Percentiles rank a stretch among this genome's conserved stretches.
Conservation (phyloP, 768 basidiomycete species). For the Rhizopogon sp. region DNA sequence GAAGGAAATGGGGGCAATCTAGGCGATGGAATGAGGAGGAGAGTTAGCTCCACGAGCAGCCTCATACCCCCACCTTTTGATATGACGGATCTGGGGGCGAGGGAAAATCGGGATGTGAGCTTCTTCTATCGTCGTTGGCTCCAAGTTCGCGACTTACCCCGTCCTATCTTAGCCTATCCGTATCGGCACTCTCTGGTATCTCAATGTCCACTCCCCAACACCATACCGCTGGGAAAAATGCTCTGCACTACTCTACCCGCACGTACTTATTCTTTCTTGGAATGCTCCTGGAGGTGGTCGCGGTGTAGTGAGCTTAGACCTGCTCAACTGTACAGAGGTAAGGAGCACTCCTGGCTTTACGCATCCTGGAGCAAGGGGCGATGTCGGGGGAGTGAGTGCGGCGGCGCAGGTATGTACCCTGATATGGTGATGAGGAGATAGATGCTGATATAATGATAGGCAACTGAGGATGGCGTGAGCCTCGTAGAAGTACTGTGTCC, state of each 20-base stretch:
- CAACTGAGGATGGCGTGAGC: conserved; percentile 30
- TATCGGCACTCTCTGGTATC: conserved; percentile 84
- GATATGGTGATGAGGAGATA: conserved; percentile 6
- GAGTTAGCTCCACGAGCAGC: conserved; percentile 21
- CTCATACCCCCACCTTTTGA: conserved; percentile 43
- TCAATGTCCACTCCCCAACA: conserved; percentile 82
- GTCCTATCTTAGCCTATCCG: conserved; percentile 62
- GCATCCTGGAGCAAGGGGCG: conserved; percentile 77
- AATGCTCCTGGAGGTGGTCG: conserved; percentile 76
- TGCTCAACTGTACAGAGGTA: conserved; percentile 83
- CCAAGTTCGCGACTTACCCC: conserved; percentile 7
- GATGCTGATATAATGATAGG: conserved; percentile 12
- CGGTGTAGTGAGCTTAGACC: conserved; percentile 81
- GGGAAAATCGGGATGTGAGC: conserved; percentile 41
- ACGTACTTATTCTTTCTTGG: conserved; percentile 85
- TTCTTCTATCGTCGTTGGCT: not conserved
- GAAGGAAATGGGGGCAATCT: not conserved
- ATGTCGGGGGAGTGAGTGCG: conserved; percentile 85
- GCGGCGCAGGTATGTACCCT: conserved; percentile 39
- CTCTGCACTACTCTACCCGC: conserved; percentile 78
- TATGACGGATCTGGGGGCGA: conserved; percentile 38
- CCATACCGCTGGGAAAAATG: conserved; percentile 80
- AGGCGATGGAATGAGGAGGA: not conserved
- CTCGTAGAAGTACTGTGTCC: conserved; percentile 74
- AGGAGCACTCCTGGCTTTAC: conserved; percentile 77